These are phyloP conservation scores for Arabidopsis lyrata DNA, from an alignment of 441 rosid genomes.

Conservation along the genomic window DNA sequence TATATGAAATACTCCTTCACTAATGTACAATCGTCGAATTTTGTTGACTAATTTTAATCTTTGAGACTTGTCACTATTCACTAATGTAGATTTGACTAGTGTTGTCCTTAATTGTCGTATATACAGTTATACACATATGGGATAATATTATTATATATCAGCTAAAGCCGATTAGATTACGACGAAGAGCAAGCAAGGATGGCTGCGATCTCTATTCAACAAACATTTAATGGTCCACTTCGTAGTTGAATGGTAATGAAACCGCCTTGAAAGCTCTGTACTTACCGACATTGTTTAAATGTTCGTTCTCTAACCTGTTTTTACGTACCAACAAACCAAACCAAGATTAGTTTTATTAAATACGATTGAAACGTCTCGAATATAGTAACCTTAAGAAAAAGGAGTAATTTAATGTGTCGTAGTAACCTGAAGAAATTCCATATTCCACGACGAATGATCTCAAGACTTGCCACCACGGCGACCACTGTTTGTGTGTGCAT, in stretches of 20 bases:
- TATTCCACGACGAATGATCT: constrained; percentile 77
- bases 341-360: neutral
- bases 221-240: constrained; percentile 46
- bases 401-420: neutral
- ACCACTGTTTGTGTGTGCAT: constrained; percentile 48
- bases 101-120: constrained; percentile 9
- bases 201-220: constrained; percentile 4
- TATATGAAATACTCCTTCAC: too few species aligned
- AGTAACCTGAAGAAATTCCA: constrained; percentile 83
- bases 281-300: constrained; percentile 66
- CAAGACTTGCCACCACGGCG: constrained; percentile 63
- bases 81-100: neutral
- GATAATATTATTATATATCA: neutral
- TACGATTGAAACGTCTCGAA: constrained; percentile 35
- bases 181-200: constrained; percentile 1
- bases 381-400: neutral
- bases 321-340: neutral
- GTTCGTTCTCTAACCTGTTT: constrained; percentile 70
- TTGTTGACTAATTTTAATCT: constrained; percentile 17
- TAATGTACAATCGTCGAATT: neutral
- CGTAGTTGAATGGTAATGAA: constrained; percentile 67
- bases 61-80: neutral
- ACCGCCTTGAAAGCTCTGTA: constrained; percentile 68
- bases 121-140: neutral
- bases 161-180: neutral